phyloP scores from a whole-genome alignment of 2,329 filamentous ascomycete genomes.

The Monilinia vaccinii-corymbosi region DNA sequence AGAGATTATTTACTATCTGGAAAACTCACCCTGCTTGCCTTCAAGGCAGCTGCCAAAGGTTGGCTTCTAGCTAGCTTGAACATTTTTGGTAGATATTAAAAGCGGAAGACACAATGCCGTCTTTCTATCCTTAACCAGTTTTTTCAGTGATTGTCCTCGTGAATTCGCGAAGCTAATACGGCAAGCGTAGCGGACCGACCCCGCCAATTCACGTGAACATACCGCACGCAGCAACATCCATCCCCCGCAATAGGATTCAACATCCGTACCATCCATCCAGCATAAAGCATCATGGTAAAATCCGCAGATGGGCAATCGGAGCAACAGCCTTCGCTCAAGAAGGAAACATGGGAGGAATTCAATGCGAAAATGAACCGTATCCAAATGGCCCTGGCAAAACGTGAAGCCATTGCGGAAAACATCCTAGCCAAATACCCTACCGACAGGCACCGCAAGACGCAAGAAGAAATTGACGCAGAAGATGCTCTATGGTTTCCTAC shows the following conservation, averaged over 20 bases:
- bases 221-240: not conserved
- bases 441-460: slow-evolving; percentile 22
- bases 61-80: slow-evolving; percentile 80
- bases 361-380: slow-evolving; percentile 28
- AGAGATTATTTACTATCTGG: slow-evolving; percentile 13
- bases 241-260: not conserved
- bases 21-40: slow-evolving; percentile 61
- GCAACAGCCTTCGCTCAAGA: slow-evolving; percentile 21
- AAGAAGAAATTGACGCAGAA: slow-evolving; percentile 29
- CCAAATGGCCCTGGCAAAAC: slow-evolving; percentile 27
- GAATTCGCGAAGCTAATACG: slow-evolving; percentile 14
- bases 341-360: slow-evolving; percentile 23
- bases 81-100: slow-evolving; percentile 48
- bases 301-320: slow-evolving; percentile 3
- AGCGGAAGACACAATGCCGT: slow-evolving; percentile 20
- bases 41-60: slow-evolving; percentile 71
- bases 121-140: slow-evolving; percentile 12
- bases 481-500: slow-evolving; percentile 25
- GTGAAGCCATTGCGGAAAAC: slow-evolving; percentile 24
- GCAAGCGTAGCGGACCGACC: slow-evolving; percentile 7
- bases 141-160: slow-evolving; percentile 11
- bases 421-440: slow-evolving; percentile 24
- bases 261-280: not conserved
- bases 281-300: slow-evolving; percentile 1
- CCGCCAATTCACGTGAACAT: slow-evolving; percentile 15